Base-by-base conservation (phyloP, 1,139 yeast genomes). In the Kurtzmaniella natalensis region DNA sequence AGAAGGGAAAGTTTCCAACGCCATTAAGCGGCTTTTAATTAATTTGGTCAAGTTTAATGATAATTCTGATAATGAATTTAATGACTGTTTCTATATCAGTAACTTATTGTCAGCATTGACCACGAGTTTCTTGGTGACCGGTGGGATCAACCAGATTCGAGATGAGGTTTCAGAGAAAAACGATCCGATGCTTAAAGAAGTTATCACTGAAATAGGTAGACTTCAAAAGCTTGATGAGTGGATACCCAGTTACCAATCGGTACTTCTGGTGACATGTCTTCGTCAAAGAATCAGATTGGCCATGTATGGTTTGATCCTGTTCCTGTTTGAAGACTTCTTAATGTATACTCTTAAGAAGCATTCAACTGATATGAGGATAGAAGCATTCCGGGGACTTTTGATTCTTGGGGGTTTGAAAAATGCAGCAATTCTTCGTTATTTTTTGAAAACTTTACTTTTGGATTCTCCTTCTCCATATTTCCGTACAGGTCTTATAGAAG, bases 31-130 rank as follows among this genome's bases (percentile, higher is more conserved):
- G 27, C 73, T 92, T 35, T 46, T 94, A 29, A 59, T 88, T 34
- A 88, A 82, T 46, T 59, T 89, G 39, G 65, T 92, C 38, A 75
- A 85, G 39, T 89, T 79, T 57, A 92, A 89, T 51, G 97, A 92
- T 47, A 94, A 92, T 51, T 70, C 87, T 7, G 81, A 74, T 47
- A 92, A 94, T 51, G 69, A 70, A 10, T 92, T 76, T 53, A 78
- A 81, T 33, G 98, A 92, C 53, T 70, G 82, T 30, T 73, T 65
- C 46, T 92, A 86, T 46, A 55, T 88, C 6, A 61, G 80, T 4
- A 66, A 67, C 2, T 57, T 92, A 41, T 69, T 92, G 5, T 57
- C 62, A 18, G 66, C 85, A 2, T 62, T 86, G 6, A 76, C 79
- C 0, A 53, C 52, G 13, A 48, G 46, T 25, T 40, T 40, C 4